Percentiles rank a stretch among this genome's conserved stretches.
These are phyloP conservation scores for Saturnispora diversa DNA, from an alignment of 805 yeast species.

Conservation along the genomic window DNA sequence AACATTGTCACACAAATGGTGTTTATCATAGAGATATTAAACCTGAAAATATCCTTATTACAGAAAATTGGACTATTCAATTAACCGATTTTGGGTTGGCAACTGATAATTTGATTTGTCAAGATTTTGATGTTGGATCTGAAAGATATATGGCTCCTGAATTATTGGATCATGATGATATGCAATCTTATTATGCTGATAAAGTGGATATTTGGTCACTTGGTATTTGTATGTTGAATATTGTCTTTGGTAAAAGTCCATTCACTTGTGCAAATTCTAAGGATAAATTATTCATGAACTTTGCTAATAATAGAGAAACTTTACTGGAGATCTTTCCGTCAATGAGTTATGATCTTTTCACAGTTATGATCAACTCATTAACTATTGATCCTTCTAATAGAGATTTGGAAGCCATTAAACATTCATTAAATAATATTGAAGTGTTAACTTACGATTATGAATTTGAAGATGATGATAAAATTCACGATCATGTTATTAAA, in stretches of 20 bases:
- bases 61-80: constrained; percentile 49
- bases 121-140: constrained; percentile 80
- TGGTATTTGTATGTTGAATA: constrained; percentile 74
- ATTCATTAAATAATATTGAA: constrained; percentile 50
- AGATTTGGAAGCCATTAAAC: constrained; percentile 50
- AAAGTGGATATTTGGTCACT: constrained; percentile 86
- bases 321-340: constrained; percentile 86
- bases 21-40: constrained; percentile 51
- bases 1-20: constrained; percentile 40
- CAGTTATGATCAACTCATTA: constrained; percentile 68
- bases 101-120: constrained; percentile 43
- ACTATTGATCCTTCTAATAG: constrained; percentile 86
- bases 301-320: constrained; percentile 81
- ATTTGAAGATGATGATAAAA: constrained; percentile 25
- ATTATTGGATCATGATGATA: constrained; percentile 49
- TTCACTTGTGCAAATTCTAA: constrained; percentile 67
- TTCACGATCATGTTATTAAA: constrained; percentile 9
- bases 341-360: constrained; percentile 78
- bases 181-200: constrained; percentile 63
- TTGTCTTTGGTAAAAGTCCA: constrained; percentile 85
- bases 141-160: constrained; percentile 96
- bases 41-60: constrained; percentile 48
- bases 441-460: constrained; percentile 84
- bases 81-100: constrained; percentile 56
- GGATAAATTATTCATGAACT: constrained; percentile 78